These are phyloP conservation scores for Austroboletus eburneus DNA, from an alignment of 768 basidiomycete species.

Conservation along the genomic window DNA sequence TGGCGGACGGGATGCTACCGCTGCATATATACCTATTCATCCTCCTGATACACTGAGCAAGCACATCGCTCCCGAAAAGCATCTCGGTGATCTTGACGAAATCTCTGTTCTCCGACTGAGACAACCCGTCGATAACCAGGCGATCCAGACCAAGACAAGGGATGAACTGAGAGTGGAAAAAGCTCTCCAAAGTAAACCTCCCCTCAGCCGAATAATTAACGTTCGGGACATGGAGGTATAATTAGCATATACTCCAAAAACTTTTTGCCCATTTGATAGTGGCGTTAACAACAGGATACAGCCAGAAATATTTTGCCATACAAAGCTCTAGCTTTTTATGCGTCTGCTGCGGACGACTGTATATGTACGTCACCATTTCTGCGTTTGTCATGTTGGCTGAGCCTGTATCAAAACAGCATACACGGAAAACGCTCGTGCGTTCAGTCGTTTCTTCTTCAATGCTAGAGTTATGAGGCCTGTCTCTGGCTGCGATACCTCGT, in stretches of 20 bases:
- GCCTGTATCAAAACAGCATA: conserved; percentile 41
- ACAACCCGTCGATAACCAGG: conserved; percentile 33
- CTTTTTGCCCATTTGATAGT: not conserved
- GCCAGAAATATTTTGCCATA: conserved; percentile 69
- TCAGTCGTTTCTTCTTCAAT: conserved; percentile 80
- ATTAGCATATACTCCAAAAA: not conserved
- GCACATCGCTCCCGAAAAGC: conserved; percentile 64
- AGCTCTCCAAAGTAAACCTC: conserved; percentile 58
- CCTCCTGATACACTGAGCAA: conserved; percentile 75
- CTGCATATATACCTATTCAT: conserved; percentile 77
- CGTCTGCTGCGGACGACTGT: conserved; percentile 83
- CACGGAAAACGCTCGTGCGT: conserved; percentile 73
- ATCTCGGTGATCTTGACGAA: conserved; percentile 62
- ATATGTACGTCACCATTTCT: conserved; percentile 48
- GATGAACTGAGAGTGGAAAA: conserved; percentile 67
- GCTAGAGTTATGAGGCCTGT: conserved; percentile 75
- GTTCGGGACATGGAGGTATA: conserved; percentile 81
- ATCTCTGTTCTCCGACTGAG: conserved; percentile 39
- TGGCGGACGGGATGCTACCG: conserved; percentile 82
- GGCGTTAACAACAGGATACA: conserved; percentile 43
- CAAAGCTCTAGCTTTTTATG: conserved; percentile 80
- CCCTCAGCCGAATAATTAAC: conserved; percentile 65
- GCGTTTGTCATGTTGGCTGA: conserved; percentile 14
- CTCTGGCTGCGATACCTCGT: conserved; percentile 62
- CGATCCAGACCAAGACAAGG: conserved; percentile 50